phyloP scores from a whole-genome alignment of 164 flowering plant species.

The Warburgia ugandensis region DNA sequence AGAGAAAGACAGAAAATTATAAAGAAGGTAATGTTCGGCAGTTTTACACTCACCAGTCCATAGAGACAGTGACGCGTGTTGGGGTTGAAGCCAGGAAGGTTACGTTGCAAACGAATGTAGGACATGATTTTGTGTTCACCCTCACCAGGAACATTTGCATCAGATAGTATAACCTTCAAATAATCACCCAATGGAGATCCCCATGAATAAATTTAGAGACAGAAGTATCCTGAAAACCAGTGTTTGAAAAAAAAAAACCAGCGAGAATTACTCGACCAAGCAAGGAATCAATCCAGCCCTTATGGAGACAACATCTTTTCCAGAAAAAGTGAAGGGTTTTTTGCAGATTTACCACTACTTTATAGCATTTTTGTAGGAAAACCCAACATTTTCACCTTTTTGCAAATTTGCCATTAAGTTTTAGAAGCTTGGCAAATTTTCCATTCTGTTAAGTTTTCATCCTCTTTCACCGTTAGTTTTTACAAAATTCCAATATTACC shows the following conservation, averaged over 20 bases:
- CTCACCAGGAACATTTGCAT: constrained; percentile 97
- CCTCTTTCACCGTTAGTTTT: too few relatives aligned
- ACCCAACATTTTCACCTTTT: too few relatives aligned
- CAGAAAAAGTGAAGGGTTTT: too few relatives aligned
- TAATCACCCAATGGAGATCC: constrained; percentile 66
- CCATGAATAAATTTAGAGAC: constrained; percentile 61
- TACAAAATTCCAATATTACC: too few relatives aligned
- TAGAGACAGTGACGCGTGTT: constrained; percentile 95
- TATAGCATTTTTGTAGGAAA: too few relatives aligned
- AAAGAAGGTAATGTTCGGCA: neutral
- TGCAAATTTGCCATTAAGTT: too few relatives aligned
- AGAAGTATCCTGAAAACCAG: constrained; percentile 53
- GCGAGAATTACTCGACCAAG: constrained; percentile 43
- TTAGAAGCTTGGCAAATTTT: too few relatives aligned
- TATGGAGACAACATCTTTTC: constrained; percentile 7
- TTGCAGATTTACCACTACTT: too few relatives aligned
- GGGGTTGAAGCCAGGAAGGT: constrained; percentile 81
- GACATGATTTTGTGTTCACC: constrained; percentile 99
- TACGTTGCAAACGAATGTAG: constrained; percentile 82
- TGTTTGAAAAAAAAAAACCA: constrained; percentile 26
- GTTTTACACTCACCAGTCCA: constrained; percentile 56
- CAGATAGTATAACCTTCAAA: constrained; percentile 99
- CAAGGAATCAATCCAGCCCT: constrained; percentile 38
- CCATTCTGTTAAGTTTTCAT: too few relatives aligned
- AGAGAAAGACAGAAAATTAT: neutral